Percentiles rank a stretch among this genome's conserved stretches.
Evolutionary conservation across 1,139 yeast genomes (phyloP).

Genomic region (Hanseniaspora uvarum): DNA sequence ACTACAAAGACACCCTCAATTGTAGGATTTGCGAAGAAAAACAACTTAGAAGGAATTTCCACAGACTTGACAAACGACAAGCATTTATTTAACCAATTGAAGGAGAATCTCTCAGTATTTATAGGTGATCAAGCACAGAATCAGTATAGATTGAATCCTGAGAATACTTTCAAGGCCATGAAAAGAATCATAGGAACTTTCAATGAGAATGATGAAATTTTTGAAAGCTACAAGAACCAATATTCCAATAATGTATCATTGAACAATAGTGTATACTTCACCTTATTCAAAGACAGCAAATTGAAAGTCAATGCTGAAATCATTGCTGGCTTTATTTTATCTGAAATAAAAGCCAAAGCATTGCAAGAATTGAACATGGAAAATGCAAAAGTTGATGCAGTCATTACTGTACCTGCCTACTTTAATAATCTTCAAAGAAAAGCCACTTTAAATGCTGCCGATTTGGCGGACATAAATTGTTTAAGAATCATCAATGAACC

Average conservation of each 20-base stretch:
- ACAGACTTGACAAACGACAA: background rate
- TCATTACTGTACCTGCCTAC: conserved; percentile 72
- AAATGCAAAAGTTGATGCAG: conserved; percentile 46
- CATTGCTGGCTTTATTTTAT: conserved; percentile 1
- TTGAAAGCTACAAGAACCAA: conserved; percentile 3
- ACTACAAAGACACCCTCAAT: conserved; percentile 63
- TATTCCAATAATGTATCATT: conserved; percentile 1
- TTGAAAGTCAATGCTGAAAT: conserved; percentile 6
- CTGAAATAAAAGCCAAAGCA: conserved; percentile 14
- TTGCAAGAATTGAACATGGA: conserved; percentile 34
- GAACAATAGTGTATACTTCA: conserved; percentile 5
- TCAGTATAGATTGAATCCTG: conserved; percentile 55
- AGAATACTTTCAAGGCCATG: conserved; percentile 64
- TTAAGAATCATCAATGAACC: conserved; percentile 68
- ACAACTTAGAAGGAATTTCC: background rate
- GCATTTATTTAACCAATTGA: background rate
- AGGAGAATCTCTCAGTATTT: conserved; percentile 34
- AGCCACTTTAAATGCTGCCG: conserved; percentile 66
- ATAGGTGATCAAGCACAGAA: conserved; percentile 60
- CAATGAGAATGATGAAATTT: background rate
- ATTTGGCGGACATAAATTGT: conserved; percentile 54
- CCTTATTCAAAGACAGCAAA: background rate
- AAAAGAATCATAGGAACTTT: conserved; percentile 59
- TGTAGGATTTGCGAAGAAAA: conserved; percentile 44
- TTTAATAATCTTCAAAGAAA: conserved; percentile 71